Evolutionary conservation across 2,329 filamentous ascomycete genomes (phyloP).

Genomic region (Chaetomium globosum): DNA sequence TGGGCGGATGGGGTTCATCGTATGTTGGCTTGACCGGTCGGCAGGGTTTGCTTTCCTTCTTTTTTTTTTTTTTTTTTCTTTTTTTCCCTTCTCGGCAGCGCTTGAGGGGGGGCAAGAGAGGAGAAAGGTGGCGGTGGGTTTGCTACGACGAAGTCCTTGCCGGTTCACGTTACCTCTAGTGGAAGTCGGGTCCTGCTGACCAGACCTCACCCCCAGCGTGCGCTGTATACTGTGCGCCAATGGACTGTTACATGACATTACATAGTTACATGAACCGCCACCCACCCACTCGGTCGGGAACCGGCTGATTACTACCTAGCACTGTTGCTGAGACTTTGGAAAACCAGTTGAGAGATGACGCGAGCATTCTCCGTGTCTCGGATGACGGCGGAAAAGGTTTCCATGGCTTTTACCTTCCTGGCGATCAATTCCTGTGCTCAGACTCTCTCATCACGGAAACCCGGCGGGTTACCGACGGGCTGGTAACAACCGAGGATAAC

Average conservation of each 20-base stretch:
- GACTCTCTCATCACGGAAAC: not conserved
- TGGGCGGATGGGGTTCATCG: not conserved
- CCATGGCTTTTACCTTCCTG: not conserved
- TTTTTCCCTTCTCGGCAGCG: no score
- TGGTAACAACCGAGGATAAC: slow-evolving; percentile 12
- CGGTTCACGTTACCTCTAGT: not conserved
- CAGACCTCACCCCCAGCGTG: no score
- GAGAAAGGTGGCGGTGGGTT: not conserved
- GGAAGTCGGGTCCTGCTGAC: not conserved
- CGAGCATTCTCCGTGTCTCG: not conserved
- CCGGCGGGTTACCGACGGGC: slow-evolving; percentile 14
- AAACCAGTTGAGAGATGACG: not conserved
- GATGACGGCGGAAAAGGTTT: not conserved
- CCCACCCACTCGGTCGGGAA: slow-evolving; percentile 5
- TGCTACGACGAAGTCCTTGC: not conserved
- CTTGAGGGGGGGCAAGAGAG: no score
- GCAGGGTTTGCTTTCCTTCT: no score
- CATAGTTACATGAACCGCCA: not conserved
- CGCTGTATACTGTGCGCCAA: not conserved
- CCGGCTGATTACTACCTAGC: not conserved
- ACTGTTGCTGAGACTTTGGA: no score
- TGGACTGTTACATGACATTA: not conserved
- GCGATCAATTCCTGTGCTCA: slow-evolving; percentile 3
- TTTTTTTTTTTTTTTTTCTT: no score
- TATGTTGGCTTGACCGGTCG: not conserved